A percentile compares a stretch with the other conserved stretches of the same genome.
These are phyloP conservation scores for Wickerhamomyces subpelliculosus DNA, from an alignment of 805 yeast genomes.

Conservation along the genomic window DNA sequence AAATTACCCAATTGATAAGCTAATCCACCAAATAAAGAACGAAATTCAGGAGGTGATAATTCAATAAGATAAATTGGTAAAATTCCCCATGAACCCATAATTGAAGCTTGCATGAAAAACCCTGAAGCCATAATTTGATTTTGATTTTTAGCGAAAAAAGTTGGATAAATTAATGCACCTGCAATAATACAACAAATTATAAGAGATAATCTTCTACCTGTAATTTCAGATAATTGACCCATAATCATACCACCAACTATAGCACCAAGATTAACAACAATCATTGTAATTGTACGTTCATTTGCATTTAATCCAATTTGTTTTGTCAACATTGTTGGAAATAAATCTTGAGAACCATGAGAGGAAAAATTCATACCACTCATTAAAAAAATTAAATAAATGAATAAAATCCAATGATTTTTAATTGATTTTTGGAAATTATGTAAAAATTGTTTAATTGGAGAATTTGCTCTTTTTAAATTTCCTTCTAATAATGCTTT, in stretches of 20 bases:
- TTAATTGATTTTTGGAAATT: slow-evolving; percentile 32
- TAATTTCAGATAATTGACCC: slow-evolving; percentile 49
- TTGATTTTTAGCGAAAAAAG: slow-evolving; percentile 32
- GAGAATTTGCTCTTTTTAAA: slow-evolving; percentile 12
- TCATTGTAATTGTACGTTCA: slow-evolving; percentile 50
- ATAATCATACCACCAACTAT: slow-evolving; percentile 54
- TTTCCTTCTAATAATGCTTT: slow-evolving; percentile 23
- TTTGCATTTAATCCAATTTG: slow-evolving; percentile 43
- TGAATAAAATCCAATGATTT: slow-evolving; percentile 53
- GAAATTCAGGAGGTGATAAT: slow-evolving; percentile 55
- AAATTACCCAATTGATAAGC: slow-evolving; percentile 69
- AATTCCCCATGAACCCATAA: slow-evolving; percentile 73
- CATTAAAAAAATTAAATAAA: slow-evolving; percentile 54
- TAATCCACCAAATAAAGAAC: slow-evolving; percentile 55
- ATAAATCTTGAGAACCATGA: slow-evolving; percentile 71
- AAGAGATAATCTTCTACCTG: slow-evolving; percentile 57
- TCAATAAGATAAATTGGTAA: slow-evolving; percentile 62
- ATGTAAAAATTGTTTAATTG: slow-evolving; percentile 13
- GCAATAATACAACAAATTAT: slow-evolving; percentile 43
- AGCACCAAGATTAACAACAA: slow-evolving; percentile 63
- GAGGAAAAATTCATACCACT: slow-evolving; percentile 66
- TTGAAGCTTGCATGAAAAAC: slow-evolving; percentile 58
- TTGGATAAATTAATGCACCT: slow-evolving; percentile 59
- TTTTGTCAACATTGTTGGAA: slow-evolving; percentile 52
- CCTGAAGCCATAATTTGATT: slow-evolving; percentile 50